phyloP scores from a whole-genome alignment of 352 stramenopile genomes.

The Globisporangium paroecandrum region DNA sequence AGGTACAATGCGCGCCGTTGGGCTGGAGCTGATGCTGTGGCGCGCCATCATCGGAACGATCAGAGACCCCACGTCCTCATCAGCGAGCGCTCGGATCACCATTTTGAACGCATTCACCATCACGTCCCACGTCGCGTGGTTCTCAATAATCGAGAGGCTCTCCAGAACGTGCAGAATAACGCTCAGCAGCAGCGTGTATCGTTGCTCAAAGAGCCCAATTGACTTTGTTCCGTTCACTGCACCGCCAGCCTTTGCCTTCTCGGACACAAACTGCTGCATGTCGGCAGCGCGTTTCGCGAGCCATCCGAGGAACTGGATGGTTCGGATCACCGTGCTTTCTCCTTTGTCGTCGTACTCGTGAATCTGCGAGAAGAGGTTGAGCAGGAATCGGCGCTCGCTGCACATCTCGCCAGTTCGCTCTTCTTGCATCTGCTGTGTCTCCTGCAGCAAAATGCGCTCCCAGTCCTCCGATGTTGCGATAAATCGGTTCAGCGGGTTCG shows the following conservation, averaged over 20 bases:
- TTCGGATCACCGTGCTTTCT: conserved; percentile 79
- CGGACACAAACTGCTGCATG: conserved; percentile 52
- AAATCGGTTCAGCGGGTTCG: conserved; percentile 53
- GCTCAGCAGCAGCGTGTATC: conserved; percentile 69
- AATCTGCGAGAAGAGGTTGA: conserved; percentile 83
- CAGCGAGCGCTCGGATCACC: conserved; percentile 55
- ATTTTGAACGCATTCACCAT: conserved; percentile 85
- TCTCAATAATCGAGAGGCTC: conserved; percentile 86
- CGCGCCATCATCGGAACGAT: conserved; percentile 79
- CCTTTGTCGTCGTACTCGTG: conserved; percentile 87
- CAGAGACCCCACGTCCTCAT: conserved; percentile 56
- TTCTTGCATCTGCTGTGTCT: conserved; percentile 60
- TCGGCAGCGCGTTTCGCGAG: conserved; percentile 64
- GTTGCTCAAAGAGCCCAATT: conserved; percentile 29
- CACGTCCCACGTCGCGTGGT: conserved; percentile 86
- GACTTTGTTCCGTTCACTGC: conserved; percentile 16
- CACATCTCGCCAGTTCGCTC: conserved; percentile 68
- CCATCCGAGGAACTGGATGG: conserved; percentile 81
- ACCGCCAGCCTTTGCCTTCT: conserved; percentile 12
- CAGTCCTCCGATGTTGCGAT: conserved; percentile 45
- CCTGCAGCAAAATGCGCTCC: conserved; percentile 50
- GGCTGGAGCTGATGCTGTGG: conserved; percentile 79
- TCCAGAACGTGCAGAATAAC: conserved; percentile 82
- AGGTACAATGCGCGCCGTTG: conserved; percentile 79
- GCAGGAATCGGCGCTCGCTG: conserved; percentile 68